Evolutionary conservation across 192 early-diverging fungal genomes (phyloP), one percentile per base, ranked within the genome.

Genomic region (Spizellomyces sp.): DNA sequence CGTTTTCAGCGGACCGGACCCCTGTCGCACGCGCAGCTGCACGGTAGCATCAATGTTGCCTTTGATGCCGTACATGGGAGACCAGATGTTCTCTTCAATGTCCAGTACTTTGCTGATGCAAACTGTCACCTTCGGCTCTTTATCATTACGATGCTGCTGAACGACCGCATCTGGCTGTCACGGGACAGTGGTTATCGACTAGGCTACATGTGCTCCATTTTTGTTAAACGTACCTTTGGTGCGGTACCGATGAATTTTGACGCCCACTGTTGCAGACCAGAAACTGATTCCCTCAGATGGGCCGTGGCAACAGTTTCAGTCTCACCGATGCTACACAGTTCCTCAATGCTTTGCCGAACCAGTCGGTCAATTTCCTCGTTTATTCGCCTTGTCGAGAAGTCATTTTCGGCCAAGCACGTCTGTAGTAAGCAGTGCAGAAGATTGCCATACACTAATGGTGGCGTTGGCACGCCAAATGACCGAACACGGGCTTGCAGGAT

Each of bases 51-150:
- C 95, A 27, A 98, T 85, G 70, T 92, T 95, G 22, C 96, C 96
- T 63, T 96, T 96, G 15, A 98, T 78, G 1, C 96, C 96, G 81
- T 88, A 96, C 72, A 79, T 93, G 8, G 93, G 91, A 43, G 94
- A 94, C 93, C 93, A 97, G 22, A 95, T 83, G 58, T 88, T 87
- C 65, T 98, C 95, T 74, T 98, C 96, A 67, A 96, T 91, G 67
- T 94, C 91, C 47, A 96, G 67, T 0, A 94, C 78, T 57, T 90
- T 90, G 27, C 79, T 82, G 22, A 98, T 79, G 21, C 86, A 80
- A 9, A 54, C 58, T 88, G 52, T 74, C 17, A 61, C 22, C 54
- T 64, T 43, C 22, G 55, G 61, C 62, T 62, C 42, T 73, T 56
- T 8, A 52, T 27, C 64, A 75, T 69, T 43, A 17, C 56, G 44